Conservation (phyloP, 2,329 filamentous ascomycete species). For the Lithohypha guttulata region DNA sequence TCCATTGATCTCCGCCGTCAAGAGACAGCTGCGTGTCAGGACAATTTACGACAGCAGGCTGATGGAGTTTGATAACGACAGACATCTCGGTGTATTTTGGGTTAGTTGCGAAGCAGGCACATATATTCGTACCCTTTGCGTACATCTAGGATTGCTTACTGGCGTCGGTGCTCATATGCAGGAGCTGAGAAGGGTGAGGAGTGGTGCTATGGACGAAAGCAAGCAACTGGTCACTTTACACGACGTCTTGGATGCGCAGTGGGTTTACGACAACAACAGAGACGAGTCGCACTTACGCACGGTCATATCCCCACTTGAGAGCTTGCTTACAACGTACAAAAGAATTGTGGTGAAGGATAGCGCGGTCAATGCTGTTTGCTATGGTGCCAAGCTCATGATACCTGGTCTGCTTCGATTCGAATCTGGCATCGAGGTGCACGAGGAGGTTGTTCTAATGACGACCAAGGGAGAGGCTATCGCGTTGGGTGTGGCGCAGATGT, state of each 20-base stretch:
- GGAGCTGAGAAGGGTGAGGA: constrained; percentile 85
- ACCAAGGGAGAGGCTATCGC: constrained; percentile 99
- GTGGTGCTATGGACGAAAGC: constrained; percentile 88
- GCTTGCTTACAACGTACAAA: constrained; percentile 85
- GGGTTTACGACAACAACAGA: constrained; percentile 87
- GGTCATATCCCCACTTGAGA: constrained; percentile 89
- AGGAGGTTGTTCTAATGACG: constrained; percentile 96
- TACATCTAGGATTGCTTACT: constrained; percentile 68
- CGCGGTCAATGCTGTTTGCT: constrained; percentile 93
- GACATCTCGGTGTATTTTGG: constrained; percentile 97
- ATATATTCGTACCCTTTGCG: constrained; percentile 96
- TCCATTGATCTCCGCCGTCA: constrained; percentile 94
- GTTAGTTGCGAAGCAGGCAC: constrained; percentile 97
- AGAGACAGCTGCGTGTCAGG: constrained; percentile 95
- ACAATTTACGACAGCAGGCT: constrained; percentile 97
- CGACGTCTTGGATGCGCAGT: constrained; percentile 91
- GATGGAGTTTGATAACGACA: constrained; percentile 94
- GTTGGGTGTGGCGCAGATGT: constrained; percentile 94
- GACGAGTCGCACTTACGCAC: constrained; percentile 86
- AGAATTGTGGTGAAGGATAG: constrained; percentile 95
- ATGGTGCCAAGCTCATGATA: constrained; percentile 98
- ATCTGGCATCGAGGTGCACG: constrained; percentile 80
- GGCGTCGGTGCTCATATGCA: constrained; percentile 97
- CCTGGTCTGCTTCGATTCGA: constrained; percentile 91
- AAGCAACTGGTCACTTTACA: constrained; percentile 86